phyloP scores from a whole-genome alignment of 345 rosid genomes.

The Sisymbrium irio region DNA sequence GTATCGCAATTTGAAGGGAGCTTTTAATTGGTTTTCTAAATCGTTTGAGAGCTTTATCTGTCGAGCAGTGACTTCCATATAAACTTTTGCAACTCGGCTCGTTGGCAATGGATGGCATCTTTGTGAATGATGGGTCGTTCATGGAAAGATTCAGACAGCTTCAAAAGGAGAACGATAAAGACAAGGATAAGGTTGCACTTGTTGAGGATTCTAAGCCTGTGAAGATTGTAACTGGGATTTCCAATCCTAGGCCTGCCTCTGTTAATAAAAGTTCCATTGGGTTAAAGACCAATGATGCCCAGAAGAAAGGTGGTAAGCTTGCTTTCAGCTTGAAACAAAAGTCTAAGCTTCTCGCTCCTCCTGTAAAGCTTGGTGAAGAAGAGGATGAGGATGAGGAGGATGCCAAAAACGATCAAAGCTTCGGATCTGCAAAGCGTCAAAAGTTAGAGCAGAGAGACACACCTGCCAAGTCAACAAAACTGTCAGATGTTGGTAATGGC shows the following conservation, averaged over 20 bases:
- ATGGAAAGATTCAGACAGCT: constrained; percentile 98
- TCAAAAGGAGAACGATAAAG: constrained; percentile 71
- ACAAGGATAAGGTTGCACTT: constrained; percentile 36
- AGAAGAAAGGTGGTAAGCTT: constrained; percentile 76
- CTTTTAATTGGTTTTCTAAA: constrained; percentile 32
- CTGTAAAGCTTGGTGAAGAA: constrained; percentile 73
- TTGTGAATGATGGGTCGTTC: constrained; percentile 96
- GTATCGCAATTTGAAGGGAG: background rate
- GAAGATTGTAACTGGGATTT: constrained; percentile 49
- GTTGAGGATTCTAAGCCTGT: constrained; percentile 67
- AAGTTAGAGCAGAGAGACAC: constrained; percentile 54
- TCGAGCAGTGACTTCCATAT: constrained; percentile 47
- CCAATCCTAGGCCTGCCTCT: constrained; percentile 46
- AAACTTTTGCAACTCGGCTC: constrained; percentile 33
- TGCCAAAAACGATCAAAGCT: constrained; percentile 43
- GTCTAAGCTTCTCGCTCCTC: constrained; percentile 84
- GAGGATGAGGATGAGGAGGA: constrained; percentile 74
- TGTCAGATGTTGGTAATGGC: constrained; percentile 80
- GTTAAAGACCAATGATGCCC: constrained; percentile 47
- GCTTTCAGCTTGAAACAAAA: constrained; percentile 97
- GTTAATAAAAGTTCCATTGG: constrained; percentile 42
- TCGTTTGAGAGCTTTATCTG: constrained; percentile 49
- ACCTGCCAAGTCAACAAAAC: constrained; percentile 47
- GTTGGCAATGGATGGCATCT: constrained; percentile 73
- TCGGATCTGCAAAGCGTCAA: constrained; percentile 60